Evolutionary conservation across 352 stramenopile species (phyloP).

Genomic region (Bremia lactucae): DNA sequence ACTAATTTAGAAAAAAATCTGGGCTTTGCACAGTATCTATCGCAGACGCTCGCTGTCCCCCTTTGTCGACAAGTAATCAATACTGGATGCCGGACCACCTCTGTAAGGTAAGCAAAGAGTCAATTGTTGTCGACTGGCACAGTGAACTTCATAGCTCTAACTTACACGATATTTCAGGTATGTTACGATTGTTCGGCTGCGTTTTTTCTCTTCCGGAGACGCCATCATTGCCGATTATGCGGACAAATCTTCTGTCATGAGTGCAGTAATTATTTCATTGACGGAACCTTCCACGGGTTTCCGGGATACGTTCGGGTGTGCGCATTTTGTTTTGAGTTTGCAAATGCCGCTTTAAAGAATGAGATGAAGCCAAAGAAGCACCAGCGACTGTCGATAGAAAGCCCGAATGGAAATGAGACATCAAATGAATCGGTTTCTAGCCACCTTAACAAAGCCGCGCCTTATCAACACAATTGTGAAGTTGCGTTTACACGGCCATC

Average conservation of each 20-base stretch:
- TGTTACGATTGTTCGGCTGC: constrained; percentile 71
- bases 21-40: constrained; percentile 16
- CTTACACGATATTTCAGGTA: constrained; percentile 21
- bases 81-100: constrained; percentile 84
- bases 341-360: constrained; percentile 31
- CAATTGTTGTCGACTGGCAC: neutral
- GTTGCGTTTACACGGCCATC: constrained; percentile 16
- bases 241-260: constrained; percentile 82
- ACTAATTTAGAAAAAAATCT: neutral
- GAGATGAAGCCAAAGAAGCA: constrained; percentile 10
- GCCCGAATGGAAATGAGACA: constrained; percentile 15
- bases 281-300: constrained; percentile 48
- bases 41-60: constrained; percentile 20
- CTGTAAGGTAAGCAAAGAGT: constrained; percentile 45
- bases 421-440: constrained; percentile 7
- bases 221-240: constrained; percentile 82
- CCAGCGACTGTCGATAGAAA: constrained; percentile 9
- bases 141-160: neutral
- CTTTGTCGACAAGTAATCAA: constrained; percentile 36
- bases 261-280: constrained; percentile 70
- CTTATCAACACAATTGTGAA: constrained; percentile 12
- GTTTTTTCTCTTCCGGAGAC: constrained; percentile 74
- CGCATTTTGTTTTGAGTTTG: constrained; percentile 57
- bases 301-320: constrained; percentile 55
- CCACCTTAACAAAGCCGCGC: constrained; percentile 14